Evolutionary conservation across 495 filamentous ascomycete genomes (phyloP).

Genomic region (Hypomontagnella submonticulosa): DNA sequence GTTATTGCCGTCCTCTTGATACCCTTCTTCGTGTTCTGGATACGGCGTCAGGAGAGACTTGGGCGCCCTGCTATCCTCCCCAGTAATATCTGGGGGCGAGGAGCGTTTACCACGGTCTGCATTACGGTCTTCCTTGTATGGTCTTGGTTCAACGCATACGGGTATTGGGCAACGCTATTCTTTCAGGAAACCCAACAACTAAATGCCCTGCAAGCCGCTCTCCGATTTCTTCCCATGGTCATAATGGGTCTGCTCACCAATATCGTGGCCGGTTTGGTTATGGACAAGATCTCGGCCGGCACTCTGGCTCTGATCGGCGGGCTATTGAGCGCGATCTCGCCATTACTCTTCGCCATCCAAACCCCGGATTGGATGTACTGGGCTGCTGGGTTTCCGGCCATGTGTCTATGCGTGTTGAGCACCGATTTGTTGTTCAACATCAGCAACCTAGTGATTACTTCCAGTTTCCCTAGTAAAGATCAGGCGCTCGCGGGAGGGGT

Average conservation of each 20-base stretch:
- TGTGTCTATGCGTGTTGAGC: conserved; percentile 63
- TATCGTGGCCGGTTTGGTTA: conserved; percentile 63
- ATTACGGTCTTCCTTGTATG: conserved; percentile 63
- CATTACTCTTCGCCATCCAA: conserved; percentile 65
- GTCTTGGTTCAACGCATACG: conserved; percentile 61
- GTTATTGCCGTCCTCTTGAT: conserved; percentile 55
- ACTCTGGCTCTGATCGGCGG: conserved; percentile 59
- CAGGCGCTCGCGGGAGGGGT: conserved; percentile 73
- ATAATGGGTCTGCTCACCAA: conserved; percentile 65
- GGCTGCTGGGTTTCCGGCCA: conserved; percentile 63
- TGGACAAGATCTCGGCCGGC: conserved; percentile 64
- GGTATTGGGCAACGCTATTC: conserved; percentile 61
- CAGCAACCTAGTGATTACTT: conserved; percentile 68
- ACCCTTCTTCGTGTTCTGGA: conserved; percentile 59
- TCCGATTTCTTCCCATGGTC: conserved; percentile 67
- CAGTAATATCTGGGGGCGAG: conserved; percentile 62
- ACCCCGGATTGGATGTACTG: conserved; percentile 65
- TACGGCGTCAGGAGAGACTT: conserved; percentile 56
- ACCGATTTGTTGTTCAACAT: conserved; percentile 71
- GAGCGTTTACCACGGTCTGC: conserved; percentile 61
- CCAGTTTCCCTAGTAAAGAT: conserved; percentile 65
- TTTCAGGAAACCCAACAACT: conserved; percentile 62
- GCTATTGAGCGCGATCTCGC: conserved; percentile 57
- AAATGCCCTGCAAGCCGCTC: conserved; percentile 58
- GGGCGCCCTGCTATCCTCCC: conserved; percentile 57